Percentiles rank a stretch among this genome's conserved stretches.
Evolutionary conservation across 345 rosid genomes (phyloP).

Genomic region (Pugionium cornutum): DNA sequence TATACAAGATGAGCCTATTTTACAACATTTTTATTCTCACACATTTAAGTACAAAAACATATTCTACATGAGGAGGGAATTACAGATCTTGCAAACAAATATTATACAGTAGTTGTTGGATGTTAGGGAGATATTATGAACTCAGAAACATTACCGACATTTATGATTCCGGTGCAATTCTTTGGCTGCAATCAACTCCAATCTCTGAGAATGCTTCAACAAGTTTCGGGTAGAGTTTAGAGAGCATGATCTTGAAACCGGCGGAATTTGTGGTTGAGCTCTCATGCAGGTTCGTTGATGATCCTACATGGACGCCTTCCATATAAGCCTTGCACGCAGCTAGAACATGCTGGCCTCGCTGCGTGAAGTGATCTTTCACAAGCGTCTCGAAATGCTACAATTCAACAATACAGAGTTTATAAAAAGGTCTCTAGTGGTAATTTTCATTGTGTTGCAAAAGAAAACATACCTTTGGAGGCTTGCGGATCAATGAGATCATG

Average conservation of each 20-base stretch:
- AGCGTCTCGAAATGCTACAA: slow-evolving; percentile 82
- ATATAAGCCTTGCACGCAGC: slow-evolving; percentile 71
- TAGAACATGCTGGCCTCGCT: slow-evolving; percentile 48
- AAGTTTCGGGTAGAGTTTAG: slow-evolving; percentile 78
- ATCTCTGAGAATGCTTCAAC: slow-evolving; percentile 64
- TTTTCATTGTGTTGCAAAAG: slow-evolving; percentile 22
- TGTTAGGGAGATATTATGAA: slow-evolving; percentile 27
- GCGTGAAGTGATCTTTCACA: slow-evolving; percentile 68
- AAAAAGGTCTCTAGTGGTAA: slow-evolving; percentile 1
- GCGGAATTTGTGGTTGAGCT: slow-evolving; percentile 54
- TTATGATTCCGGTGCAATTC: slow-evolving; percentile 35
- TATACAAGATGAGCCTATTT: slow-evolving; percentile 33
- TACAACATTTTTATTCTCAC: slow-evolving; percentile 39
- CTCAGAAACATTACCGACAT: neutral
- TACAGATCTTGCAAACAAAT: slow-evolving; percentile 23
- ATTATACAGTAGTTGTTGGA: slow-evolving; percentile 35
- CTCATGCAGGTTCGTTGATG: slow-evolving; percentile 41
- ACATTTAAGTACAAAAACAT: slow-evolving; percentile 26
- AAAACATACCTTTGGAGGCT: slow-evolving; percentile 72
- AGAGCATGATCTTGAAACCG: slow-evolving; percentile 96
- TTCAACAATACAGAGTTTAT: slow-evolving; percentile 31
- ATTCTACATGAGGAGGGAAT: slow-evolving; percentile 30
- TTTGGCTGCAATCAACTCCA: slow-evolving; percentile 68
- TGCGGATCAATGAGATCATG: slow-evolving; percentile 69
- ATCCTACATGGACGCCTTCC: slow-evolving; percentile 69